Conservation (phyloP, 23 red algal genomes). For the Pyropia haitanensis region DNA sequence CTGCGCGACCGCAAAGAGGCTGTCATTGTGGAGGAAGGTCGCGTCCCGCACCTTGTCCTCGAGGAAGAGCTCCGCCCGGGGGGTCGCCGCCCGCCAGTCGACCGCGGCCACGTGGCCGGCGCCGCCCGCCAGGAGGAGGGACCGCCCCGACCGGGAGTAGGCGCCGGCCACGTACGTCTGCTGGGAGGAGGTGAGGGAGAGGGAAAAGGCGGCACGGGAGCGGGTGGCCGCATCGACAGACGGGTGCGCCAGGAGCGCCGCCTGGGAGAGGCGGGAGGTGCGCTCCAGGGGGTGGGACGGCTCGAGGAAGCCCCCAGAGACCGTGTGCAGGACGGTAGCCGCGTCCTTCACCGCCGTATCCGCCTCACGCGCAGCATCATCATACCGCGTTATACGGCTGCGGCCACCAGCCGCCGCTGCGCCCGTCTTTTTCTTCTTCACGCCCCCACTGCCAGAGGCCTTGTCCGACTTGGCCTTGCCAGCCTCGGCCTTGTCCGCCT, state of each 20-base stretch:
- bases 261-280: conserved; percentile 54
- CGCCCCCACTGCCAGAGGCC: too few relatives aligned
- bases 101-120: conserved; percentile 67
- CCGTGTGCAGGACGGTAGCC: conserved; percentile 34
- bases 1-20: conserved; percentile 76
- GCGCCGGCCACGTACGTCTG: conserved; percentile 41
- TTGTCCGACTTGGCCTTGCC: too few relatives aligned
- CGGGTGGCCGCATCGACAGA: conserved; percentile 31
- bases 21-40: conserved; percentile 66
- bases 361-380: too few relatives aligned
- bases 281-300: conserved; percentile 45
- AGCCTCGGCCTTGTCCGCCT: too few relatives aligned
- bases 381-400: too few relatives aligned
- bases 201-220: conserved; percentile 25
- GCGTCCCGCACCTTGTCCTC: conserved; percentile 73
- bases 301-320: conserved; percentile 41
- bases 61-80: conserved; percentile 55
- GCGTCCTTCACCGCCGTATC: not conserved
- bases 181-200: conserved; percentile 20
- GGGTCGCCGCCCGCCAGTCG: conserved; percentile 46
- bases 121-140: conserved; percentile 49
- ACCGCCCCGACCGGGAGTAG: conserved; percentile 66
- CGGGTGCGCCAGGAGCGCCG: conserved; percentile 1
- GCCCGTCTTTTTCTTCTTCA: too few relatives aligned
- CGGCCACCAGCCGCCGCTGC: too few relatives aligned